These are phyloP conservation scores for Yamadazyma kitorensis DNA, from an alignment of 805 yeast genomes.

Conservation along the genomic window DNA sequence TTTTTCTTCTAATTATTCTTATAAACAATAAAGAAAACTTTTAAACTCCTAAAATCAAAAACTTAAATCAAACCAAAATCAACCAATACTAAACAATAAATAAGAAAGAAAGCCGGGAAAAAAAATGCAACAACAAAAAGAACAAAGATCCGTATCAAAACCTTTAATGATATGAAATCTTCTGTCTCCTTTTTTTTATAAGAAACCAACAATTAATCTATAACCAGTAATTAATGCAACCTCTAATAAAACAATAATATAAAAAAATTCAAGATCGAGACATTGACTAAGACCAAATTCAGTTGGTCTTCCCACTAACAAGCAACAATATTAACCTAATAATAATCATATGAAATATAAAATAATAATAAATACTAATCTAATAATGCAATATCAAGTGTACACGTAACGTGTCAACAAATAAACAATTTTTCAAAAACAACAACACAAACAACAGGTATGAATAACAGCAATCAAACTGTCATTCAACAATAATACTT, in stretches of 20 bases:
- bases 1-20: too few species aligned
- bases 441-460: too few species aligned
- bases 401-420: conserved; percentile 1
- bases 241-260: background rate
- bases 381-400: conserved; percentile 10
- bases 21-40: background rate
- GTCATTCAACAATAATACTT: too few species aligned
- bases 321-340: too few species aligned
- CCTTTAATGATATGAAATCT: conserved; percentile 1
- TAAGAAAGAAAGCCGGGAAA: conserved; percentile 15
- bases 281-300: conserved; percentile 10
- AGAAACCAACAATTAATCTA: too few species aligned
- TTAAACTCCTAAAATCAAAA: conserved; percentile 17
- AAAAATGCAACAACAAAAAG: conserved; percentile 7
- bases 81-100: conserved; percentile 12
- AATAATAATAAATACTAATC: background rate
- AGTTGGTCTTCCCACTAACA: conserved; percentile 1
- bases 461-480: too few species aligned
- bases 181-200: conserved; percentile 3
- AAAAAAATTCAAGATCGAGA: conserved; percentile 12
- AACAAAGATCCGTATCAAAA: conserved; percentile 7
- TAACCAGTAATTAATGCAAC: background rate
- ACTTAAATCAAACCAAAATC: conserved; percentile 10
- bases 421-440: too few species aligned
- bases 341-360: too few species aligned